Conservation (phyloP, 805 yeast genomes). For the Saturnispora gosingensis region DNA sequence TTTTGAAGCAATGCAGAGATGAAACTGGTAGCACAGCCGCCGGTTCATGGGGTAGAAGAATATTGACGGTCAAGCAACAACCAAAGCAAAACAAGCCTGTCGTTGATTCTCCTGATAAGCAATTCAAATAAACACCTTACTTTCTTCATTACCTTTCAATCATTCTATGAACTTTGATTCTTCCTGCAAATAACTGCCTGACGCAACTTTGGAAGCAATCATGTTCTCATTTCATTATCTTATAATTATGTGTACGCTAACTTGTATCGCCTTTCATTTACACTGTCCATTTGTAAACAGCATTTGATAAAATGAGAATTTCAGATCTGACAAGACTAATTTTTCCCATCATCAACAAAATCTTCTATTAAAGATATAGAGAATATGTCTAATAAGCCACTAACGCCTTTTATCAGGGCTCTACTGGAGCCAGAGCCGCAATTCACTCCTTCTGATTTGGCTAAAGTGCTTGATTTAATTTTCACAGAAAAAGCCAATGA, state of each 20-base stretch:
- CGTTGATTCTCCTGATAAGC: background rate
- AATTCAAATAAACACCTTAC: background rate
- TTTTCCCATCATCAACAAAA: background rate
- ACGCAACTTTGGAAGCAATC: background rate
- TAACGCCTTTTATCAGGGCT: conserved; percentile 56
- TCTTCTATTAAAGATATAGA: too few relatives aligned
- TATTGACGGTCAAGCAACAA: conserved; percentile 43
- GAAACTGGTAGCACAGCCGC: conserved; percentile 94
- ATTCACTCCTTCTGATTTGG: conserved; percentile 55
- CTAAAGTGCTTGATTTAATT: conserved; percentile 51
- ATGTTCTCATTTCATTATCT: background rate
- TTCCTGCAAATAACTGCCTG: background rate
- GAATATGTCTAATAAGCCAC: conserved; percentile 11
- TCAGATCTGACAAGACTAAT: background rate
- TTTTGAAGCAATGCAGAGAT: conserved; percentile 90
- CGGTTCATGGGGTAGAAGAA: conserved; percentile 80
- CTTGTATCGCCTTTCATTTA: background rate
- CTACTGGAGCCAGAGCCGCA: conserved; percentile 52
- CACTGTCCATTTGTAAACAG: background rate
- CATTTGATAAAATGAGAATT: background rate
- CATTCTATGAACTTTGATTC: background rate
- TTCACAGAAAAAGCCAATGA: conserved; percentile 55
- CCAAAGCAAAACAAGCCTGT: background rate
- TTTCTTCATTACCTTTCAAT: background rate
- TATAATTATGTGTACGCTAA: background rate